A percentile compares a stretch with the other conserved stretches of the same genome.
phyloP scores from a whole-genome alignment of 2,329 filamentous ascomycete species.

The Alternaria panax region DNA sequence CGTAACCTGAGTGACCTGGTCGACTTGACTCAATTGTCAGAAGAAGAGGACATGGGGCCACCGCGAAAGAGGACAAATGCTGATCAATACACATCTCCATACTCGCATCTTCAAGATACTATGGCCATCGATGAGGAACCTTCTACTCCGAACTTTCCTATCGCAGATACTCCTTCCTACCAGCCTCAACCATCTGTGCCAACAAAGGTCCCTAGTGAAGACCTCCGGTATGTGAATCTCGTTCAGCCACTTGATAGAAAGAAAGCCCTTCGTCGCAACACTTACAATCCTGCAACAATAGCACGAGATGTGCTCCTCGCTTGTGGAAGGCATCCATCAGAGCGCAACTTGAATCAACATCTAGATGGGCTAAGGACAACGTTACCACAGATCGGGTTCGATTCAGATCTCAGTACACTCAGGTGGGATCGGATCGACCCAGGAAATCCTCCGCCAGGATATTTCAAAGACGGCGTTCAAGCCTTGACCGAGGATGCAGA shows the following conservation, averaged over 20 bases:
- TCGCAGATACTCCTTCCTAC: slow-evolving; percentile 20
- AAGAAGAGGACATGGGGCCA: slow-evolving; percentile 52
- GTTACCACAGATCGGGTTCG: slow-evolving; percentile 54
- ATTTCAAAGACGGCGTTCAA: slow-evolving; percentile 37
- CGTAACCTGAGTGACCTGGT: slow-evolving; percentile 62
- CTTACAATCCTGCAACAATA: slow-evolving; percentile 68
- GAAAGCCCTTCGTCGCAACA: slow-evolving; percentile 57
- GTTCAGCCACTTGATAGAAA: slow-evolving; percentile 58
- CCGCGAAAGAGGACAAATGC: slow-evolving; percentile 43
- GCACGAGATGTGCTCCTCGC: slow-evolving; percentile 69
- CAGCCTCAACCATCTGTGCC: slow-evolving; percentile 14
- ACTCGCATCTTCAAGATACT: slow-evolving; percentile 14
- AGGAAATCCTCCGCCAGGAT: slow-evolving; percentile 54
- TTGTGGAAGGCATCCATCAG: slow-evolving; percentile 66
- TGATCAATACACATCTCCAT: slow-evolving; percentile 17
- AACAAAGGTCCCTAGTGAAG: slow-evolving; percentile 18
- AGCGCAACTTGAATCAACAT: slow-evolving; percentile 66
- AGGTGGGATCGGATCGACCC: slow-evolving; percentile 69
- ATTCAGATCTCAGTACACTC: slow-evolving; percentile 64
- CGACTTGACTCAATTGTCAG: slow-evolving; percentile 59
- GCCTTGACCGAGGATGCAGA: slow-evolving; percentile 43
- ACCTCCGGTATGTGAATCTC: slow-evolving; percentile 35
- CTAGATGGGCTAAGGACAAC: slow-evolving; percentile 57
- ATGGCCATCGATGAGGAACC: slow-evolving; percentile 25
- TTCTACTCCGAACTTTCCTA: slow-evolving; percentile 33